Conservation (phyloP, 331 rosid genomes). For the Prunus yedoensis region DNA sequence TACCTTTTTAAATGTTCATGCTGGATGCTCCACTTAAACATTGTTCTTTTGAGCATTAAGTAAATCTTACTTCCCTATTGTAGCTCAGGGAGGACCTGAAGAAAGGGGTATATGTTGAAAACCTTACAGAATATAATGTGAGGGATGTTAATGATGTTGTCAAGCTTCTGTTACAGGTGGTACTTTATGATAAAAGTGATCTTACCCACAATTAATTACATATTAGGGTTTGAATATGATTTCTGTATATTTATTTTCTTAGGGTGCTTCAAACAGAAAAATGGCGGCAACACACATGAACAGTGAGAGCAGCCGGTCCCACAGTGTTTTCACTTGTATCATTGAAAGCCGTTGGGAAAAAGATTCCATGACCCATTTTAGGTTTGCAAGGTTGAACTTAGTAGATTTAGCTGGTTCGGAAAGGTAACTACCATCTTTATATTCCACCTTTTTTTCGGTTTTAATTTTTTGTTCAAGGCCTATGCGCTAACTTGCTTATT, state of each 20-base stretch:
- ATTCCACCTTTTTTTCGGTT: constrained; percentile 4
- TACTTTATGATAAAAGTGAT: constrained; percentile 9
- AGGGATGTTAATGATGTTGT: constrained; percentile 72
- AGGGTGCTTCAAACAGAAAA: constrained; percentile 94
- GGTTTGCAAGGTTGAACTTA: constrained; percentile 92
- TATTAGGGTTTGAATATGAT: constrained; percentile 19
- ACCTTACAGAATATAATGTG: constrained; percentile 74
- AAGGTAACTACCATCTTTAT: constrained; percentile 49
- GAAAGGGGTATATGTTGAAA: constrained; percentile 94
- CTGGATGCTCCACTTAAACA: constrained; percentile 8
- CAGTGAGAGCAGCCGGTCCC: constrained; percentile 92
- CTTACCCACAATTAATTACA: constrained; percentile 12
- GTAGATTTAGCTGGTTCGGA: constrained; percentile 98
- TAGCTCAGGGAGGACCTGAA: constrained; percentile 97
- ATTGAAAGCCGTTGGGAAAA: constrained; percentile 93
- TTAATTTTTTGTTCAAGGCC: neutral
- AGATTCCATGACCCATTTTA: constrained; percentile 78
- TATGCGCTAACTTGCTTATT: constrained; percentile 29
- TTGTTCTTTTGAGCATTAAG: constrained; percentile 4
- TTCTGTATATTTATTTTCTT: constrained; percentile 17
- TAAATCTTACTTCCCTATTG: constrained; percentile 24
- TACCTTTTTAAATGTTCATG: constrained; percentile 21
- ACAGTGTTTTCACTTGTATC: constrained; percentile 92
- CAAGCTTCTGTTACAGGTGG: constrained; percentile 83
- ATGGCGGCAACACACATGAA: constrained; percentile 95